phyloP scores from a whole-genome alignment of 306 rosid genomes.

The Cicer judaicum region DNA sequence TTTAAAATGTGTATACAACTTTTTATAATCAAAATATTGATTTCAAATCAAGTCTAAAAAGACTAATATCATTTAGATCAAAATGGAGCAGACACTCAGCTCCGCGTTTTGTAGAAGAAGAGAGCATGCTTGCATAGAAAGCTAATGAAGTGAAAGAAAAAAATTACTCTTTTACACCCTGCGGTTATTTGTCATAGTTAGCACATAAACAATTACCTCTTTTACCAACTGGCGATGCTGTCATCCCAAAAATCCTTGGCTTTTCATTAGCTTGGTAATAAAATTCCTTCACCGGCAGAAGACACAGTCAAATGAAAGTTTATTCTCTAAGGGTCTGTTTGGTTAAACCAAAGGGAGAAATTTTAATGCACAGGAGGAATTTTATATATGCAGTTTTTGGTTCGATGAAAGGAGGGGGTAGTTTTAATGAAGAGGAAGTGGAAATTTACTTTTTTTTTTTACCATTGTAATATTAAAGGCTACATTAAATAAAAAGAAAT shows the following conservation, averaged over 20 bases:
- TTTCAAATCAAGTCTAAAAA: neutral
- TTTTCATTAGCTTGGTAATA: constrained; percentile 73
- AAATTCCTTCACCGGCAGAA: constrained; percentile 72
- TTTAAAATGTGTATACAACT: constrained; percentile 4
- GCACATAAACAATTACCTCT: constrained; percentile 60
- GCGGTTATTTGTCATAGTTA: constrained; percentile 20
- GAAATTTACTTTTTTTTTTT: neutral
- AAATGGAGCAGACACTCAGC: neutral
- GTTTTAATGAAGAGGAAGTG: neutral
- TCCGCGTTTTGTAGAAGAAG: neutral
- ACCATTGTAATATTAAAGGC: neutral
- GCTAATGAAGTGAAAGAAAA: neutral
- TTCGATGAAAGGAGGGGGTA: neutral
- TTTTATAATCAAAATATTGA: neutral
- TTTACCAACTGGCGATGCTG: constrained; percentile 84
- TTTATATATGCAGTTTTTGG: neutral
- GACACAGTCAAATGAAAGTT: constrained; percentile 36
- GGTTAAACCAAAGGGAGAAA: neutral
- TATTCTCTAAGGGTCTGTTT: constrained; percentile 16
- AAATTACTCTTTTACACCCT: constrained; percentile 2
- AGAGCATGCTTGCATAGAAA: neutral
- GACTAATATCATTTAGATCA: neutral
- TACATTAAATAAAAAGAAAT: neutral
- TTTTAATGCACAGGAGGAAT: neutral
- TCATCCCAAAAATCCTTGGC: constrained; percentile 94